Percentiles rank a stretch among this genome's conserved stretches.
These are phyloP conservation scores for Diaporthe sp. DNA, from an alignment of 2,329 filamentous ascomycete species.

Conservation along the genomic window DNA sequence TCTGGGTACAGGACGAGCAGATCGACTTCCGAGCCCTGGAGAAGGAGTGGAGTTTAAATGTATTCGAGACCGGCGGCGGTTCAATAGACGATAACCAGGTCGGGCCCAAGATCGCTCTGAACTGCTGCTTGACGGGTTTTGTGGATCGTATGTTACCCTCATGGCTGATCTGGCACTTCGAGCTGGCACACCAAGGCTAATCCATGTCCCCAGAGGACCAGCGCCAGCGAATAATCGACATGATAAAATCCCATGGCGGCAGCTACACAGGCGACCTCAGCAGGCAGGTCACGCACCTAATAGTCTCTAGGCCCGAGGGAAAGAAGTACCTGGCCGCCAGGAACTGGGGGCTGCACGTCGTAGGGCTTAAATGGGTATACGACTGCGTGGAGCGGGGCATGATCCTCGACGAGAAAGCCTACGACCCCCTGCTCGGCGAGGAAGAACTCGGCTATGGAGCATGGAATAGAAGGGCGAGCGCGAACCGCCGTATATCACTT, in stretches of 20 bases:
- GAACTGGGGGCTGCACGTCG: constrained; percentile 83
- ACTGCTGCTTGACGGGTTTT: constrained; percentile 70
- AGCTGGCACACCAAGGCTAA: neutral
- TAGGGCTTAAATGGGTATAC: constrained; percentile 86
- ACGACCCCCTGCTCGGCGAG: constrained; percentile 78
- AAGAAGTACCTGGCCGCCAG: constrained; percentile 93
- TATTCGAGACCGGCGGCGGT: constrained; percentile 68
- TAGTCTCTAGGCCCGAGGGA: constrained; percentile 82
- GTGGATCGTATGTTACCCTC: constrained; percentile 57
- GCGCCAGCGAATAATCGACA: constrained; percentile 77
- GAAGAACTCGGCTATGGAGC: constrained; percentile 83
- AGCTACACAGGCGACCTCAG: constrained; percentile 90
- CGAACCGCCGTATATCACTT: constrained; percentile 58
- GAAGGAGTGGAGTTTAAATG: constrained; percentile 71
- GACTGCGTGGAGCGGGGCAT: constrained; percentile 89
- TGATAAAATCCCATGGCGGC: constrained; percentile 79
- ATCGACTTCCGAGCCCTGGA: constrained; percentile 81
- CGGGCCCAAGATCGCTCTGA: constrained; percentile 55
- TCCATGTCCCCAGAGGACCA: constrained; percentile 64
- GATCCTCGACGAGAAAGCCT: constrained; percentile 89
- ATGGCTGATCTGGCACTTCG: neutral
- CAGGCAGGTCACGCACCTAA: constrained; percentile 86
- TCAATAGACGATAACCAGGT: constrained; percentile 48
- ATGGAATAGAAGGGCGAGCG: constrained; percentile 69
- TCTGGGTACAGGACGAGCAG: constrained; percentile 84